Conservation (phyloP, 148 eudicot species). For the Rhododendron simsii region DNA sequence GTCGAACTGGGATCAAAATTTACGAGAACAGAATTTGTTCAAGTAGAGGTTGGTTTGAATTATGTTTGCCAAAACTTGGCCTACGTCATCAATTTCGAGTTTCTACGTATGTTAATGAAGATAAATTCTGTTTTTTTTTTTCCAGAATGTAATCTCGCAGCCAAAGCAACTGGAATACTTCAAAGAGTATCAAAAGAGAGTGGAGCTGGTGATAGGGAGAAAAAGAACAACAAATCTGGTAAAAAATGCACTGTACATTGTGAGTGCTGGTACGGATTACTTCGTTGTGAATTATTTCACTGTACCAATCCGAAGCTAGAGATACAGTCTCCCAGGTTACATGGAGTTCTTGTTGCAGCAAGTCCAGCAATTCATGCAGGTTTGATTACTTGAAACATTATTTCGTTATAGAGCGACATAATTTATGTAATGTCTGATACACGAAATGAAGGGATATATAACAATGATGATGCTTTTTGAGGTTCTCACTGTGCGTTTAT, state of each 20-base stretch:
- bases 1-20: no score
- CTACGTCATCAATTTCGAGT: neutral
- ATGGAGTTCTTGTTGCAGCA: slow-evolving; percentile 37
- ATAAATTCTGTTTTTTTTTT: neutral
- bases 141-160: slow-evolving; percentile 53
- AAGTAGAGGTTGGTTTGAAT: no score
- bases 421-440: no score
- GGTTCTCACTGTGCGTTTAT: no score
- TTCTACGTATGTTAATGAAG: neutral
- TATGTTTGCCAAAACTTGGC: no score
- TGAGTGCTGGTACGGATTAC: slow-evolving; percentile 46
- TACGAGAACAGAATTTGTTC: no score
- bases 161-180: slow-evolving; percentile 45
- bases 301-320: slow-evolving; percentile 25
- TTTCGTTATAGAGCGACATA: neutral
- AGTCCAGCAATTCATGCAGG: slow-evolving; percentile 38
- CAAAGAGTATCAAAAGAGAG: slow-evolving; percentile 28
- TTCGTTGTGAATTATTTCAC: slow-evolving; percentile 46
- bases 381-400: slow-evolving; percentile 4
- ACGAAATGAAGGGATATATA: no score
- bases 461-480: no score
- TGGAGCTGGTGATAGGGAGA: slow-evolving; percentile 21
- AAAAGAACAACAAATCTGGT: slow-evolving; percentile 22
- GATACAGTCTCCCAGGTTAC: slow-evolving; percentile 32
- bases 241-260: slow-evolving; percentile 16